A percentile compares a stretch with the other conserved stretches of the same genome.
These are phyloP conservation scores for Coemansia umbellata DNA, from an alignment of 192 early-diverging fungal species.

Conservation along the genomic window DNA sequence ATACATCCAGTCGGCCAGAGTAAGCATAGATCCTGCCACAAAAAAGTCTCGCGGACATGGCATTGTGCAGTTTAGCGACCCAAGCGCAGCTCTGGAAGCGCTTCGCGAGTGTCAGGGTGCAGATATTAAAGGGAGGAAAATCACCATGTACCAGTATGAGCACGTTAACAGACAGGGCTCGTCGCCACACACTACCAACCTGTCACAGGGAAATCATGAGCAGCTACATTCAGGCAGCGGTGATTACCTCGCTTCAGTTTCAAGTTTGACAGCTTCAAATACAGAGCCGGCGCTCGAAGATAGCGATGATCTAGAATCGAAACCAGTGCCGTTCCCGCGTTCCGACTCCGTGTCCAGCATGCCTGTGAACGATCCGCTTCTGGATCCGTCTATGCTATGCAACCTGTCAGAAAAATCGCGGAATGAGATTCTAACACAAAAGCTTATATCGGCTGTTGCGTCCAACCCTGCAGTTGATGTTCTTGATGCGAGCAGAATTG, in stretches of 20 bases:
- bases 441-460: conserved; percentile 30
- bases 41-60: conserved; percentile 49
- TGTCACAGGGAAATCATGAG: neutral
- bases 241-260: neutral
- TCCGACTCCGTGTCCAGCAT: conserved; percentile 17
- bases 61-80: conserved; percentile 50
- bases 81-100: conserved; percentile 39
- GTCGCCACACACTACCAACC: neutral
- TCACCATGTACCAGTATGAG: conserved; percentile 52
- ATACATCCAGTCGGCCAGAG: conserved; percentile 50
- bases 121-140: conserved; percentile 51
- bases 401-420: conserved; percentile 34
- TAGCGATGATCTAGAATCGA: neutral
- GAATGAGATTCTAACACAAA: conserved; percentile 39
- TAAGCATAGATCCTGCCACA: conserved; percentile 46
- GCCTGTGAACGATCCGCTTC: conserved; percentile 11
- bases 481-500: conserved; percentile 23
- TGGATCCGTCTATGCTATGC: conserved; percentile 38
- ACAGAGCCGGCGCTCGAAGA: neutral
- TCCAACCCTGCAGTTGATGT: conserved; percentile 39
- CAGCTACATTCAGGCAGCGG: neutral
- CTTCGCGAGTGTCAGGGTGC: conserved; percentile 44
- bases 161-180: conserved; percentile 38
- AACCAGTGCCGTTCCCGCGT: conserved; percentile 22
- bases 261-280: no score